Percentiles rank a stretch among this genome's conserved stretches.
These are phyloP conservation scores for Trichoderma brevicompactum DNA, from an alignment of 2,329 filamentous ascomycete species.

Conservation along the genomic window DNA sequence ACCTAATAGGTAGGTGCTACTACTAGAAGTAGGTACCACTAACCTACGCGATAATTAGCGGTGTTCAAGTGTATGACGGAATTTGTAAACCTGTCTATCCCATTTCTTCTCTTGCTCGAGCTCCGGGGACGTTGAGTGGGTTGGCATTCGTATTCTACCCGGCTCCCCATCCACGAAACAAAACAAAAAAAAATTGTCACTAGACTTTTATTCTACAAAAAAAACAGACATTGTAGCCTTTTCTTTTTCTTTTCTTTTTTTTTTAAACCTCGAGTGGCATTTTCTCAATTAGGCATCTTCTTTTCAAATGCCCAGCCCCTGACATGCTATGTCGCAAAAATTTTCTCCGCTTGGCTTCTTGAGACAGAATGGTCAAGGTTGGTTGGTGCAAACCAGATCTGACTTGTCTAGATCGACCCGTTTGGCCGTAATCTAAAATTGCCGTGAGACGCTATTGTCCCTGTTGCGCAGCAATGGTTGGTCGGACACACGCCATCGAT, in stretches of 20 bases:
- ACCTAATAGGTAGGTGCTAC: too few species aligned
- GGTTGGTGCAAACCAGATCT: conserved; percentile 28
- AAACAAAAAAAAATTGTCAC: too few species aligned
- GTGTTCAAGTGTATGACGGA: too few species aligned
- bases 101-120: too few species aligned
- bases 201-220: too few species aligned
- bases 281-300: not conserved
- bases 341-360: conserved; percentile 16
- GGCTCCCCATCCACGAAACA: too few species aligned
- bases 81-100: too few species aligned
- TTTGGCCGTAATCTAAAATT: conserved; percentile 29
- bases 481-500: conserved; percentile 20
- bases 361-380: conserved; percentile 14
- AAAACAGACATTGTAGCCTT: too few species aligned
- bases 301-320: conserved; percentile 15
- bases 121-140: too few species aligned
- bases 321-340: conserved; percentile 21
- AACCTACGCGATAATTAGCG: too few species aligned
- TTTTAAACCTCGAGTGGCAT: not conserved
- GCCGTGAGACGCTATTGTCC: conserved; percentile 30
- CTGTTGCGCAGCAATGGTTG: conserved; percentile 26
- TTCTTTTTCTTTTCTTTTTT: not conserved
- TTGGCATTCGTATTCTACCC: too few species aligned
- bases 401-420: conserved; percentile 29
- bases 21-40: too few species aligned